phyloP scores from a whole-genome alignment of 192 early-diverging fungal species.

The Entomortierella beljakovae region DNA sequence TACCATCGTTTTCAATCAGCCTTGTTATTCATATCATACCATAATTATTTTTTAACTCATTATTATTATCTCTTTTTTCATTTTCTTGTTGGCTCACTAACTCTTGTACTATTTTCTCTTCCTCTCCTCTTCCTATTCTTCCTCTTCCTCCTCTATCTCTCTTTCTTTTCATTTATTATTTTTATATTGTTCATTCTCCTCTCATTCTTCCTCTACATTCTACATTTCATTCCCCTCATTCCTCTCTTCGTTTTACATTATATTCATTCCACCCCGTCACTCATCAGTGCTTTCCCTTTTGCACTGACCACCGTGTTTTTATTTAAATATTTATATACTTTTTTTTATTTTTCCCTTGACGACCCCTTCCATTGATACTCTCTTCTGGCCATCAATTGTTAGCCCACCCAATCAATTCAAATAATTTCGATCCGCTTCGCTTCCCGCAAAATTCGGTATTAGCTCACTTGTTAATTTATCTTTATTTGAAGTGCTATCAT shows the following conservation, averaged over 20 bases:
- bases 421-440: conserved; percentile 18
- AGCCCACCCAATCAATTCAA: background rate
- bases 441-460: too few species aligned
- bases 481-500: too few species aligned
- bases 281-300: conserved; percentile 2
- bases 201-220: background rate
- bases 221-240: background rate
- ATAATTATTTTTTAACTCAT: too few species aligned
- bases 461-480: too few species aligned
- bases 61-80: too few species aligned
- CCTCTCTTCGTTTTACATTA: background rate
- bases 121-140: background rate
- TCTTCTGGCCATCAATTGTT: background rate
- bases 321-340: background rate
- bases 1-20: too few species aligned
- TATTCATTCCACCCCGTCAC: background rate
- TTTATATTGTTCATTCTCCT: background rate
- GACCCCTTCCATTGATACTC: conserved; percentile 7
- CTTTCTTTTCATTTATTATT: background rate
- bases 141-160: background rate
- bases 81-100: too few species aligned
- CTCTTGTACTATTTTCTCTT: background rate
- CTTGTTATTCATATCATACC: too few species aligned
- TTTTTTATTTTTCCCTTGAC: conserved; percentile 7
- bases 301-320: conserved; percentile 25